Base-by-base conservation (phyloP, 768 basidiomycete species). In the Cystofilobasidium bisporidii region DNA sequence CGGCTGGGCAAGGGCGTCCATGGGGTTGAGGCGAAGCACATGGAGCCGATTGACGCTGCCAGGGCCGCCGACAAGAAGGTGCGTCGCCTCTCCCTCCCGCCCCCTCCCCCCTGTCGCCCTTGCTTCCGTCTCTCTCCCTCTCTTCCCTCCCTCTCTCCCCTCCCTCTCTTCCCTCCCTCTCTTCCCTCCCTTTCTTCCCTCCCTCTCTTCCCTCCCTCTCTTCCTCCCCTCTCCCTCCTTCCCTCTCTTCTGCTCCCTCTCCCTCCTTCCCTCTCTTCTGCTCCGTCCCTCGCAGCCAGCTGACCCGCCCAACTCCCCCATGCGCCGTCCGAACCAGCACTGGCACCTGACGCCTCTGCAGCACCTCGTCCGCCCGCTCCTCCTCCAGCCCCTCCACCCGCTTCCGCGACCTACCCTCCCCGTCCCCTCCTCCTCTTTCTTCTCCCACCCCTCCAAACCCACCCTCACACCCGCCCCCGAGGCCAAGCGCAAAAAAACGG, bases 311-410 rank as follows among this genome's bases (percentile, higher is more conserved):
- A 6, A 14, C 14, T 9, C 17, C 40, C 40, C 40, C 40, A 41
- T 9, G 10, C 40, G 17, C 17, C 10, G 17, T 41, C 17, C 17
- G 40, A 17, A 4, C 20, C 63, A 69, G 68, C 63, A 69, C 45
- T 69, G 68, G 68, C 63, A 69, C 38, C 22, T 69, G 20, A 69
- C 68, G n/a, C 68, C 68, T 11, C 68, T 69, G 22, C 36, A 60
- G 45, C 68, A 69, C 41, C 63, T 69, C n/a, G 64, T 69, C 59
- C 68, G 63, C 32, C 68, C 68, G 20, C 18, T 69, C 30, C 45
- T 59, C 24, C 33, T 69, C 43, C 57, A 50, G 28, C 68, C 68
- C 12, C 33, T 55, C 5, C 62, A 69, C 22, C 68, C 68, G 8
- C 43, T 69, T n/a, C 63, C 68, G 1, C 18, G 41, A 17, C 68